Conservation (phyloP, 805 yeast genomes). For the Starmerella bacillaris region DNA sequence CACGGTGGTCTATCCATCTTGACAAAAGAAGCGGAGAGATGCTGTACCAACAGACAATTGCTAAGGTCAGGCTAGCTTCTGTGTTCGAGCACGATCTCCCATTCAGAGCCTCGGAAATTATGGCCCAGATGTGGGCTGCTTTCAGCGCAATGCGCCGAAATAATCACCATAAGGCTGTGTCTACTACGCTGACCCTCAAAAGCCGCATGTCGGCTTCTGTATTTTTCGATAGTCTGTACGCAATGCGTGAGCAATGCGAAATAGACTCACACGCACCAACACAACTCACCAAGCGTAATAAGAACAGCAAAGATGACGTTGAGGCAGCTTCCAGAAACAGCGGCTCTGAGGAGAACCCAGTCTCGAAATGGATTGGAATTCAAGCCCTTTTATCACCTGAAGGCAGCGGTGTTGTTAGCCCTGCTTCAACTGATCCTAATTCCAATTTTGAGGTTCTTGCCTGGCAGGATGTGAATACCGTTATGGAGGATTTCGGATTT, state of each 20-base stretch:
- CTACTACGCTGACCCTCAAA: constrained; percentile 30
- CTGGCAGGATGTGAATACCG: constrained; percentile 74
- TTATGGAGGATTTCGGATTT: constrained; percentile 85
- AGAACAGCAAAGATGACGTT: background rate
- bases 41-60: constrained; percentile 24
- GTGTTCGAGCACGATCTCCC: constrained; percentile 84
- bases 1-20: constrained; percentile 45
- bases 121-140: constrained; percentile 85
- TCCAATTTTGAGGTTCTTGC: constrained; percentile 6
- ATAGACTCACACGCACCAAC: constrained; percentile 32
- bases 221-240: constrained; percentile 77
- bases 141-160: constrained; percentile 36
- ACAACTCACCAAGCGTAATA: constrained; percentile 13
- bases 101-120: constrained; percentile 78
- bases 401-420: background rate
- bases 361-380: background rate
- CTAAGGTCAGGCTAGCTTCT: constrained; percentile 56
- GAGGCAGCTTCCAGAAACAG: background rate
- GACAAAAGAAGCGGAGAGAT: constrained; percentile 58
- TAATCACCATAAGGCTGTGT: constrained; percentile 27
- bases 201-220: constrained; percentile 86
- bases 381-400: background rate
- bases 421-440: constrained; percentile 5
- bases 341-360: background rate
- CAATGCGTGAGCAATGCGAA: constrained; percentile 72